These are phyloP conservation scores for Gonapodya prolifera DNA, from an alignment of 192 early-diverging fungal species.

Conservation along the genomic window DNA sequence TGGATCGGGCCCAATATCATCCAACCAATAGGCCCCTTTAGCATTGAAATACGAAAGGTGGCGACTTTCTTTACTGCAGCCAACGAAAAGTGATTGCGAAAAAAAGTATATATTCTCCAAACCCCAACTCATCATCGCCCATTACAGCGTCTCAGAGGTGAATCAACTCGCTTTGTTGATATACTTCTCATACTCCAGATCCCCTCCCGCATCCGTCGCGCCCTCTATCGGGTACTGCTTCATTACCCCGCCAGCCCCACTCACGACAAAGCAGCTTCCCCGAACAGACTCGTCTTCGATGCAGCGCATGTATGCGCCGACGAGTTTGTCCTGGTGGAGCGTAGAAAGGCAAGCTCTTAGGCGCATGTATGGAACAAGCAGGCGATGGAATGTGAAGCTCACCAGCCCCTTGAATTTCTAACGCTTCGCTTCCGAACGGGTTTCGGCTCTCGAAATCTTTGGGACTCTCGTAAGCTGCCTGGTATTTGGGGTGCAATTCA, in stretches of 20 bases:
- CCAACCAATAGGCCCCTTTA: too few species aligned
- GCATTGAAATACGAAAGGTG: too few species aligned
- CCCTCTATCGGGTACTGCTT: neutral
- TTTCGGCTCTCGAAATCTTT: constrained; percentile 1
- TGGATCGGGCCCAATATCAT: too few species aligned
- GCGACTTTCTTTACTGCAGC: too few species aligned
- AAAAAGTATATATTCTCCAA: too few species aligned
- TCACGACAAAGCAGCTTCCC: neutral
- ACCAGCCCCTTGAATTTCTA: neutral
- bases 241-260: neutral
- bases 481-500: neutral
- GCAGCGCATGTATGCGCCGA: neutral
- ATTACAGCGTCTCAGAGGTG: too few species aligned
- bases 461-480: neutral
- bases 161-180: neutral
- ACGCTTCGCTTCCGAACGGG: neutral
- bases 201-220: neutral
- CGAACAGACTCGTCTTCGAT: neutral
- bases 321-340: neutral
- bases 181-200: neutral
- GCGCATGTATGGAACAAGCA: neutral
- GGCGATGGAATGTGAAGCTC: neutral
- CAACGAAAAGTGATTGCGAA: too few species aligned
- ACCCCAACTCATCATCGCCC: too few species aligned
- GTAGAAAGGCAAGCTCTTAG: neutral